Evolutionary conservation across 805 yeast species (phyloP), one percentile per base, ranked within the genome.

Genomic region (Hanseniaspora nectarophila): DNA sequence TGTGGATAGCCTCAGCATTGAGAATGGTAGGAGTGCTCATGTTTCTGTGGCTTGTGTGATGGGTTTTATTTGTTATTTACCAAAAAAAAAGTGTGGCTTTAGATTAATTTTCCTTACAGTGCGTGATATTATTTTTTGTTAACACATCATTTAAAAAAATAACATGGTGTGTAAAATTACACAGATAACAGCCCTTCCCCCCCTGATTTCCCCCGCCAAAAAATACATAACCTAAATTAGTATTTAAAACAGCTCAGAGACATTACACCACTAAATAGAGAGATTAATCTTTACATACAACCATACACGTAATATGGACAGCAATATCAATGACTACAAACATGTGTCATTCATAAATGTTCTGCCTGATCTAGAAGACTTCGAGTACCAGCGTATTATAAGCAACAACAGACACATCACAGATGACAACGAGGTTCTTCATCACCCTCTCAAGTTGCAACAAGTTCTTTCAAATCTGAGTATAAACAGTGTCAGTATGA

Each of bases 331-430:
- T 3, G 45, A 48, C 15, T 48, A 48, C 28, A 40, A 48, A 16
- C 52, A 48, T 15, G 45, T 48, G 12, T 48, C 52, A 4, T 48
- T 48, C 13, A 48, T 48, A 9, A 48, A 48, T 33, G 45, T 48
- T 26, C 23, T 48, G 6, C 43, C 52, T 9, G 52, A 48, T 29
- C 12, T 48, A 3, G 52, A 48, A 28, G 52, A 48, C 45, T 48
- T 24, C 31, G 52, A 48, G 28, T 48, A 48, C 24, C 52, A 48
- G 20, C 32, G 52, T 16, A 21, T 48, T 4, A 1, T 31, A 6
- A 40, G 16, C 40, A 48, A 48, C 13, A 39, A 48, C 9, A 23
- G 52, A 29, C 28, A 16, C 20, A 28, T 40, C 9, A 16, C 33
- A 2, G 21, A 18, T 13, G 28, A 31, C 2, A 48, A 48, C 24